Percentiles rank a stretch among this genome's conserved stretches.
These are phyloP conservation scores for Rosa lucieae DNA, from an alignment of 306 rosid genomes.

Conservation along the genomic window DNA sequence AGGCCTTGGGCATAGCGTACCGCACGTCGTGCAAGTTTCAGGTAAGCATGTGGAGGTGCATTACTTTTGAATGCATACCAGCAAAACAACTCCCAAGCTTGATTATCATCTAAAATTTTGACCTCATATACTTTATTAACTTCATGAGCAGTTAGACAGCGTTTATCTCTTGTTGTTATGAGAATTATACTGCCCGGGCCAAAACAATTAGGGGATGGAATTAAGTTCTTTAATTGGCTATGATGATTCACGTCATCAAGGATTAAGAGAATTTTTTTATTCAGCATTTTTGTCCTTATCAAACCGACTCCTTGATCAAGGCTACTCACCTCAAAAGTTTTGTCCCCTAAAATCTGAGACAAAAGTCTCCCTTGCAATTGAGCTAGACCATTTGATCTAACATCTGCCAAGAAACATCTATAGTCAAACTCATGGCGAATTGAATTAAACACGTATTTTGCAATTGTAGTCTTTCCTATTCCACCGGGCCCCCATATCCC, in stretches of 20 bases:
- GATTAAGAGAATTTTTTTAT: neutral
- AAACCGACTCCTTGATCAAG: neutral
- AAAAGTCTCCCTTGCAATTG: too few species aligned
- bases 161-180: neutral
- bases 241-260: neutral
- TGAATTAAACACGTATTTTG: too few species aligned
- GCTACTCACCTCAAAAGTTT: neutral
- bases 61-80: neutral
- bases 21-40: neutral
- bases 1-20: neutral
- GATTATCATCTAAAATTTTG: neutral
- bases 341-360: too few species aligned
- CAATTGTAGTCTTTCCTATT: too few species aligned
- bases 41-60: neutral
- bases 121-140: neutral
- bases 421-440: too few species aligned
- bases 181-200: neutral
- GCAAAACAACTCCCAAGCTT: neutral
- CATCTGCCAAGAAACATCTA: too few species aligned
- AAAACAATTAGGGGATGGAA: neutral
- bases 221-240: neutral
- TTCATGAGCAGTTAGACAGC: neutral
- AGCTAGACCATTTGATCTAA: too few species aligned
- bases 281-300: neutral
- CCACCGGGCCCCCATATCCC: too few species aligned